phyloP scores from a whole-genome alignment of 164 flowering plant genomes.

The Piper betle region DNA sequence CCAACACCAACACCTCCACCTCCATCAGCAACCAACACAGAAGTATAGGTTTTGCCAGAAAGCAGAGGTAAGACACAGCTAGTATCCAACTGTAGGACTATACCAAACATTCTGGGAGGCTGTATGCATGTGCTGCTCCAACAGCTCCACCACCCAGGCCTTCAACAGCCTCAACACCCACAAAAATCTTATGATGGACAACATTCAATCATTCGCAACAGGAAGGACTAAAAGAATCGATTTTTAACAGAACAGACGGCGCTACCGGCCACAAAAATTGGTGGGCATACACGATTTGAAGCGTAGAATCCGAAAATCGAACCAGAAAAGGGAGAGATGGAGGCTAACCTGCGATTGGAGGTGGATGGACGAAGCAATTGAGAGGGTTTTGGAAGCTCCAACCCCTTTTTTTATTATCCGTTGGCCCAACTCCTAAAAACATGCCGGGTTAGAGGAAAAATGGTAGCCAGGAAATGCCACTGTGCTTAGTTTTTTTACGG shows the following conservation, averaged over 20 bases:
- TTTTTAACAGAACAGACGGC: not conserved
- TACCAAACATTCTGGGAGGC: constrained; percentile 18
- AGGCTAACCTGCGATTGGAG: not conserved
- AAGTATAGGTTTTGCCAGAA: constrained; percentile 1
- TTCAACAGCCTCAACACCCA: constrained; percentile 4
- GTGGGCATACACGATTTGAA: not conserved
- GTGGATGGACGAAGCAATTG: too few relatives aligned
- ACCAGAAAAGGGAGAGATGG: not conserved
- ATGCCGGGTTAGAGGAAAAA: too few relatives aligned
- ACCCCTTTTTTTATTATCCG: too few relatives aligned
- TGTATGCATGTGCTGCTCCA: constrained; percentile 5
- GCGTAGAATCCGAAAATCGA: not conserved
- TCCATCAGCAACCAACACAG: not conserved
- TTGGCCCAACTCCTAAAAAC: too few relatives aligned
- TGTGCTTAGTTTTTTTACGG: too few relatives aligned
- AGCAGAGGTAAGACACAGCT: constrained; percentile 15
- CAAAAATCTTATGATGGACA: constrained; percentile 9
- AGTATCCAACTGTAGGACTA: constrained; percentile 19
- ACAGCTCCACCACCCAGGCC: not conserved
- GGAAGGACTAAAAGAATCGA: not conserved
- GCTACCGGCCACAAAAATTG: not conserved
- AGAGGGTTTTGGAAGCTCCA: too few relatives aligned
- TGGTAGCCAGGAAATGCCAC: too few relatives aligned
- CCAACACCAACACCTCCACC: not conserved
- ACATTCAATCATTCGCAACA: constrained; percentile 12